A percentile compares a stretch with the other conserved stretches of the same genome.
Evolutionary conservation across 2,329 filamentous ascomycete species (phyloP).

Genomic region (Celoporthe dispersa): DNA sequence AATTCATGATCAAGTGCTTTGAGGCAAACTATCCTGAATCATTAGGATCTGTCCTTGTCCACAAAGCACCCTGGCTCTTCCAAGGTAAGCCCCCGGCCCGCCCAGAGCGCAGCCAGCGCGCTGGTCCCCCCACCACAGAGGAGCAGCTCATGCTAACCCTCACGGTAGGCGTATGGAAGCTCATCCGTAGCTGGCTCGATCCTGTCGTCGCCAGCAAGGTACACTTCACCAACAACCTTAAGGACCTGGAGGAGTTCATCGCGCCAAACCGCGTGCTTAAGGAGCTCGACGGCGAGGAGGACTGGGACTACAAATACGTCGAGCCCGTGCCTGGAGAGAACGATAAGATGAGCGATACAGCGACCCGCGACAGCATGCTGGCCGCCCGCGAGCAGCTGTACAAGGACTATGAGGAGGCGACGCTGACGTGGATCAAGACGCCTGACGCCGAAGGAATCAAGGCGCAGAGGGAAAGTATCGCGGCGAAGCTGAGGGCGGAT

Average conservation of each 20-base stretch:
- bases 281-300: slow-evolving; percentile 84
- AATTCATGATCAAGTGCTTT: slow-evolving; percentile 99
- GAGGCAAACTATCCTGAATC: slow-evolving; percentile 98
- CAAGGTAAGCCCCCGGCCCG: slow-evolving; percentile 60
- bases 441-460: slow-evolving; percentile 53
- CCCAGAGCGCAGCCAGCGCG: not conserved
- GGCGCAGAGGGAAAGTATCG: slow-evolving; percentile 63
- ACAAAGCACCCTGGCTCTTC: slow-evolving; percentile 97
- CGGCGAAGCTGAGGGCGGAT: slow-evolving; percentile 67
- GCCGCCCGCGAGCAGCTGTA: slow-evolving; percentile 68
- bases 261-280: slow-evolving; percentile 71
- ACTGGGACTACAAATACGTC: slow-evolving; percentile 81
- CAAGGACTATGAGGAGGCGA: slow-evolving; percentile 73
- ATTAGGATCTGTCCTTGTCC: slow-evolving; percentile 85
- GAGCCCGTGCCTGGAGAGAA: slow-evolving; percentile 82
- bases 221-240: slow-evolving; percentile 82
- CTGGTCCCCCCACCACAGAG: not conserved
- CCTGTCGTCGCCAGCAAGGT: slow-evolving; percentile 95
- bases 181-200: slow-evolving; percentile 95
- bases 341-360: slow-evolving; percentile 68
- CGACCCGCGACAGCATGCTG: slow-evolving; percentile 66
- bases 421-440: slow-evolving; percentile 73
- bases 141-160: slow-evolving; percentile 23
- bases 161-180: slow-evolving; percentile 81
- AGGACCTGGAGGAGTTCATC: slow-evolving; percentile 81